Evolutionary conservation across 257 asterid genomes (phyloP).

Genomic region (Gentiana straminea): DNA sequence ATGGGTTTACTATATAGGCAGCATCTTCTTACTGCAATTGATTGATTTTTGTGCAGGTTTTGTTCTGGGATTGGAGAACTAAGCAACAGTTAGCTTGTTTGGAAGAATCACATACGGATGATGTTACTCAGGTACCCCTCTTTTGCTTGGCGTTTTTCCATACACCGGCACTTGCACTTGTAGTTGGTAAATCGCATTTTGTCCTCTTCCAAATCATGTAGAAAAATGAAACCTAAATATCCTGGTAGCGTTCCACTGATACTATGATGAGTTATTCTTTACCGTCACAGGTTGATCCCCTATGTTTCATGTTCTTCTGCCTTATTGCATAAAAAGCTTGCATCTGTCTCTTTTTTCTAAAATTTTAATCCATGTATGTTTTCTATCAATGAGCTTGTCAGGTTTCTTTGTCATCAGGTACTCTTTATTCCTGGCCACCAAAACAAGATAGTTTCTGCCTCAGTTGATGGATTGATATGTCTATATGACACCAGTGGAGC

Average conservation of each 20-base stretch:
- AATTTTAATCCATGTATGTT: slow-evolving; percentile 6
- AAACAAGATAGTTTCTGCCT: slow-evolving; percentile 75
- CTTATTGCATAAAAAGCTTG: neutral
- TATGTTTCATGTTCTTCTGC: neutral
- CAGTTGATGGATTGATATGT: slow-evolving; percentile 95
- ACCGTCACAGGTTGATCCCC: neutral
- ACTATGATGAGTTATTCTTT: neutral
- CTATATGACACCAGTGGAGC: slow-evolving; percentile 76
- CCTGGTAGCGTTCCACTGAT: too few species aligned
- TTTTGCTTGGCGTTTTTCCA: neutral
- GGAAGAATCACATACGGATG: slow-evolving; percentile 90
- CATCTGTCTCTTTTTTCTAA: neutral
- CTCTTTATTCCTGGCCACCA: slow-evolving; percentile 72
- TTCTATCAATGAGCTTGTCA: neutral
- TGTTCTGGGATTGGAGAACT: slow-evolving; percentile 90
- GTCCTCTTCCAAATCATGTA: neutral
- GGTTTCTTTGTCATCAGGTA: slow-evolving; percentile 36
- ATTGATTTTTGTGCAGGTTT: slow-evolving; percentile 28
- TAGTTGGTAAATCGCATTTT: neutral
- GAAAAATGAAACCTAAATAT: neutral
- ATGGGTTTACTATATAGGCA: neutral
- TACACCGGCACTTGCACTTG: too few species aligned
- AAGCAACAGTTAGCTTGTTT: slow-evolving; percentile 60
- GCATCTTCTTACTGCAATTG: neutral
- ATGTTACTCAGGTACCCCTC: slow-evolving; percentile 77